Percentiles rank a stretch among this genome's conserved stretches.
These are phyloP conservation scores for Rhododendron vialii DNA, from an alignment of 148 eudicot species.

Conservation along the genomic window DNA sequence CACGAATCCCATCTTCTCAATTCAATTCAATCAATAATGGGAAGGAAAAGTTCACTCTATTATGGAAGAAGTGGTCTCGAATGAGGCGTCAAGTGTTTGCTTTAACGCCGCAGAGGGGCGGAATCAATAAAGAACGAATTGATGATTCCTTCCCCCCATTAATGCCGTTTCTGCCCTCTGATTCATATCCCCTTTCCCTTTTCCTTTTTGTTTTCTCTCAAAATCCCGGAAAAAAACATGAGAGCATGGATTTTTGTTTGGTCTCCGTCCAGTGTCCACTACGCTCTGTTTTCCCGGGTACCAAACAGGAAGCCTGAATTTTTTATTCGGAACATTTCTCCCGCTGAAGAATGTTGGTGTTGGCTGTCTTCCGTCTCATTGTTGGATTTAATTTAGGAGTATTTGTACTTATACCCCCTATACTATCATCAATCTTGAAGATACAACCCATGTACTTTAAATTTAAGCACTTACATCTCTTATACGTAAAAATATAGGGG, in stretches of 20 bases:
- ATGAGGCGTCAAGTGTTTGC: conserved; percentile 10
- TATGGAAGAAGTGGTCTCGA: neutral
- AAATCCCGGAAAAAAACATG: neutral
- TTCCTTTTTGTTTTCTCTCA: conserved; percentile 14
- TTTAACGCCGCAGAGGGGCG: conserved; percentile 7
- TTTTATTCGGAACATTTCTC: neutral
- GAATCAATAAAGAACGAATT: conserved; percentile 8
- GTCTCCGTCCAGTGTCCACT: neutral
- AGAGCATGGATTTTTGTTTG: neutral
- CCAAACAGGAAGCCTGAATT: neutral
- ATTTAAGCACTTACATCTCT: too few relatives aligned
- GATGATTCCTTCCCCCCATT: conserved; percentile 13
- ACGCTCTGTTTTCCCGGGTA: neutral
- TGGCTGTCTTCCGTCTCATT: too few relatives aligned
- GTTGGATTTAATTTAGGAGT: too few relatives aligned
- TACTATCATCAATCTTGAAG: too few relatives aligned
- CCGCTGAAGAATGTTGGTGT: neutral
- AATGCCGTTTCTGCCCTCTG: conserved; percentile 18
- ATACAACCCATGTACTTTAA: too few relatives aligned
- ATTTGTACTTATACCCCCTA: too few relatives aligned
- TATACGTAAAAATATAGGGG: too few relatives aligned
- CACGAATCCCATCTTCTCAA: conserved; percentile 1
- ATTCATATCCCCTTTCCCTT: conserved; percentile 26
- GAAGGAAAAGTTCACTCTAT: neutral
- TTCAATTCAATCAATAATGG: neutral